Percentiles rank a stretch among this genome's conserved stretches.
Conservation (phyloP, 2,329 filamentous ascomycete genomes). For the Xylaria sp. region DNA sequence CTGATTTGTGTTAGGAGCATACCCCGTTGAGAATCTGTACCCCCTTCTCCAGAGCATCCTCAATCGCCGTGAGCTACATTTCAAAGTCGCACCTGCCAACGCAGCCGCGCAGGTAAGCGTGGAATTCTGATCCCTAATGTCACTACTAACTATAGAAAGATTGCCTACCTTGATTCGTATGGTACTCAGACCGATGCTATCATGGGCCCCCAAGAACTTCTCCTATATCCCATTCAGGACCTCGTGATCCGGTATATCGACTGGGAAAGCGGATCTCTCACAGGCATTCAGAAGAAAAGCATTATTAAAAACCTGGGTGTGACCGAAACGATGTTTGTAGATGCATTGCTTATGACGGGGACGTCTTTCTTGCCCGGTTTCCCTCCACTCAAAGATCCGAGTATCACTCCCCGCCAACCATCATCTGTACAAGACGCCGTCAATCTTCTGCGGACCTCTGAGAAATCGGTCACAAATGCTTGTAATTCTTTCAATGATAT, state of each 20-base stretch:
- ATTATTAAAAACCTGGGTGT: slow-evolving; percentile 76
- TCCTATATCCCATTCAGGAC: slow-evolving; percentile 86
- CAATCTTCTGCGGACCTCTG: slow-evolving; percentile 77
- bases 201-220: slow-evolving; percentile 84
- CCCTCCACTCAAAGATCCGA: slow-evolving; percentile 75
- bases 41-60: slow-evolving; percentile 81
- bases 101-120: slow-evolving; percentile 81
- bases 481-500: slow-evolving; percentile 86
- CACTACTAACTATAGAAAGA: slow-evolving; percentile 58
- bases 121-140: slow-evolving; percentile 6
- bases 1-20: slow-evolving; percentile 67
- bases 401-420: slow-evolving; percentile 65
- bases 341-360: slow-evolving; percentile 84
- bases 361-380: slow-evolving; percentile 83
- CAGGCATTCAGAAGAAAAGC: slow-evolving; percentile 71
- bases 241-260: slow-evolving; percentile 75
- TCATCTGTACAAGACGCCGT: slow-evolving; percentile 79
- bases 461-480: slow-evolving; percentile 76
- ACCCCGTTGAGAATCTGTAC: slow-evolving; percentile 77
- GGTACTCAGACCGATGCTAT: slow-evolving; percentile 78
- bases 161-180: slow-evolving; percentile 80
- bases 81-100: slow-evolving; percentile 86
- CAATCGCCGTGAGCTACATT: slow-evolving; percentile 74
- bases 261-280: slow-evolving; percentile 74
- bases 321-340: slow-evolving; percentile 79